Base-by-base conservation (phyloP, 2,329 filamentous ascomycete genomes). In the Scytalidium sp. region DNA sequence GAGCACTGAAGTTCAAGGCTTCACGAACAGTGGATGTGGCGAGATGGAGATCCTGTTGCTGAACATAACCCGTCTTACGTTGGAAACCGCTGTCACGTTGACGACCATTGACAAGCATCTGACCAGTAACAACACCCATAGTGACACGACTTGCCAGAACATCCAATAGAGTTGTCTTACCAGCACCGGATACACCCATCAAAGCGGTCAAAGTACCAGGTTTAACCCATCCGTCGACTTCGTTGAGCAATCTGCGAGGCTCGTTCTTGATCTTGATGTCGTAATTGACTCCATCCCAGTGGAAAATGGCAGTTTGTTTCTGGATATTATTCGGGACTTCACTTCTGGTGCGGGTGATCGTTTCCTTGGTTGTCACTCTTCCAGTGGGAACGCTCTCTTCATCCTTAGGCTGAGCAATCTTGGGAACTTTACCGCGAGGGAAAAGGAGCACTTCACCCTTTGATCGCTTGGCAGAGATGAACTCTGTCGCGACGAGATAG, bases 141-240 rank as follows among this genome's bases (percentile, higher is more conserved):
- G 88, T 91, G 10, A 87, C 87, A 65, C 92, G 86, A 51, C 88
- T 88, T 42, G 92, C 92, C 56, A 97, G 76, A 29, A 89, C 88
- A 68, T 96, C 89, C 25, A 97, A 73, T 22, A 97, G 79, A 1
- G 92, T 96, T 0, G 92, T 97, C 70, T 97, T 97, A 51, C 92
- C 92, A n/a, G 92, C 92, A 58, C 92, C 73, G 40, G 74, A 76
- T 19, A 75, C 73, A 29, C 75, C 88, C 91, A 96, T 96, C 3
- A 96, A 76, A 36, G 90, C 91, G 11, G 91, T 96, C 47, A 96
- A 68, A 15, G 90, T 96, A 52, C 92, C 92, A 3, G 92, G 92
- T 69, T 95, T 94, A 52, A 97, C 90, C 88, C 90, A 97, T 29
- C 92, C 92, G 63, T 95, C 88, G 11, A 96, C 88, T 54, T 94